Base-by-base conservation (phyloP, 352 stramenopile genomes). In the Ophiocytium majus region DNA sequence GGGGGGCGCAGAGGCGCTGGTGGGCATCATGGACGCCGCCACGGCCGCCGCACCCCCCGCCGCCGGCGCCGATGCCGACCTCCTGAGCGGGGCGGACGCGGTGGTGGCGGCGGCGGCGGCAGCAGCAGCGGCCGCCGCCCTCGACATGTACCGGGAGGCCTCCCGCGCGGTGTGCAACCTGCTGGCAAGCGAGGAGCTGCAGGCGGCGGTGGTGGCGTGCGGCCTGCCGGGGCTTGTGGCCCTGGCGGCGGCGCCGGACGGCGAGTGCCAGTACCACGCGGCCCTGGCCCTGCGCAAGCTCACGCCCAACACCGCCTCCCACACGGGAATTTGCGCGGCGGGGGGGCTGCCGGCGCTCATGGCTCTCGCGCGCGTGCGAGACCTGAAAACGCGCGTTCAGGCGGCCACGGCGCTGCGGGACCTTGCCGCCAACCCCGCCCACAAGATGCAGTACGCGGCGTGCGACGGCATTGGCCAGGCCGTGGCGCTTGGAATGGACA, bases 251-350 rank as follows among this genome's bases (percentile, higher is more conserved):
- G 95, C 91, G 63, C 88, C 94, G 33, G 96, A 98, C 83, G 79
- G 91, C 23, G 95, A 98, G 89, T 98, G 95, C 83, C 93, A 97
- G 88, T 98, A 98, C 87, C 95, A 98, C 87, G 93, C 95, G 0
- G 93, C 95, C 0, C 88, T 98, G n/a, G 93, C 92, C 17, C 94
- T 98, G 82, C 94, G 95, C 9, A 99, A 98, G 89, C 91, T 99
- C 10, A 93, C 93, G 10, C 93, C 94, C 1, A 98, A 98, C 86
- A 92, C 95, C 71, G 90, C 91, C 9, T 96, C 94, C 74, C 96
- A 98, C 83, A 86, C 90, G 1, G 90, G 92, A 5, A 90, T 97
- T 79, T 91, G 98, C 43, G 93, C 95, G 64, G 91, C 94, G 79
- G 94, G 94, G 14, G 96, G 93, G 0, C 86, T 98, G n/a, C 92